Base-by-base conservation (phyloP, 768 basidiomycete genomes). In the Calocybe gangraenosa region DNA sequence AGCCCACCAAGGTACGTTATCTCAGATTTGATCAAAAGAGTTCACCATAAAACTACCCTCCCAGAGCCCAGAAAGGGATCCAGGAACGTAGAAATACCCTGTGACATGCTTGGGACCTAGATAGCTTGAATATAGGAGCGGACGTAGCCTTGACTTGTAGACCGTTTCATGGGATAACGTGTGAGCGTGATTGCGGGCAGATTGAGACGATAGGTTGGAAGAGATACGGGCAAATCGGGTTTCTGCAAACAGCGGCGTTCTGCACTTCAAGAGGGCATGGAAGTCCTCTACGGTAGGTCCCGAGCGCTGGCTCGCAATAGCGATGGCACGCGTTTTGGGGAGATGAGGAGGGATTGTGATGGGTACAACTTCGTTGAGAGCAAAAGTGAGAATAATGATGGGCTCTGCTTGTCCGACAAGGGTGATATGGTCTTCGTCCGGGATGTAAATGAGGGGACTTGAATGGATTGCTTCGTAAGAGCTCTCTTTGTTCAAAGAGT, bases 201-300 rank as follows among this genome's bases (percentile, higher is more conserved):
- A n/a, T n/a, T n/a, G n/a, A n/a, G n/a, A n/a, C n/a, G n/a, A n/a
- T n/a, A n/a, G n/a, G n/a, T n/a, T n/a, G n/a, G n/a, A n/a, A n/a
- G 43, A 36, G 19, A 34, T 34, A 10, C 40, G 21, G 36, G 38
- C 45, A 21, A 39, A 48, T 42, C 51, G 58, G 15, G 62, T 54
- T 53, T 79, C 79, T 50, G 73, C 69, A 51, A 74, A 74, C 47
- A 82, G 69, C 40, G 71, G 70, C 13, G 78, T 81, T 48, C 61
- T 61, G 50, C 67, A 69, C 8, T 53, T 52, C 33, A 63, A 62
- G 52, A 81, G 64, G 30, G 60, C 60, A 32, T 58, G 59, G 50
- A 76, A 75, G 52, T 82, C 80, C 47, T 76, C 75, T 48, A 66
- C 62, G 22, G 80, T 82, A 2, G 80, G 79, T 0, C 78, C 80